Percentiles rank a stretch among this genome's conserved stretches.
Conservation (phyloP, 2,329 filamentous ascomycete genomes). For the Epicoccum nigrum region DNA sequence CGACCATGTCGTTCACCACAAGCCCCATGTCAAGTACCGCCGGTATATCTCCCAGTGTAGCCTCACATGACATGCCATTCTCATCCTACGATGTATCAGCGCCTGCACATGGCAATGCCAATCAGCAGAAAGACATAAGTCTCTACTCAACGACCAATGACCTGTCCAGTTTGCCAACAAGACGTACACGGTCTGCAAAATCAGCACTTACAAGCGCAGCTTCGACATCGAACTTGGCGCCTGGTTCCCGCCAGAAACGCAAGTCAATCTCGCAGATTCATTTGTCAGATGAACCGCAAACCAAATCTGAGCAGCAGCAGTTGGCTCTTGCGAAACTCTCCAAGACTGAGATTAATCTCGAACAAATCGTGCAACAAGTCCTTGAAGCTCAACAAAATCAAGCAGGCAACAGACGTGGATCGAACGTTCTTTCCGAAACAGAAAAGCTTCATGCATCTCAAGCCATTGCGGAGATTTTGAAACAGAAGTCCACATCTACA, state of each 20-base stretch:
- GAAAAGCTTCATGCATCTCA: conserved; percentile 26
- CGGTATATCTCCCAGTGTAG: background rate
- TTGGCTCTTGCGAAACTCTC: conserved; percentile 30
- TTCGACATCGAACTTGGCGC: background rate
- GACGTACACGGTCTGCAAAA: background rate
- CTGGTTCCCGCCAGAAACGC: too few species aligned
- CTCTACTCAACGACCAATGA: background rate
- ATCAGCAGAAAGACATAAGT: too few species aligned
- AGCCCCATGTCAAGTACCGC: background rate
- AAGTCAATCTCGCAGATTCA: background rate
- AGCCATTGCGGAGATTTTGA: conserved; percentile 35
- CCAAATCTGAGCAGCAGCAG: conserved; percentile 41
- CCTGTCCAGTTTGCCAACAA: background rate
- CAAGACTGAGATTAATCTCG: conserved; percentile 23
- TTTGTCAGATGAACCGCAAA: conserved; percentile 27
- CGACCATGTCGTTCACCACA: background rate
- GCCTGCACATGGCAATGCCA: background rate
- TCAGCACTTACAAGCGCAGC: background rate
- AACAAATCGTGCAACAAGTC: conserved; percentile 15
- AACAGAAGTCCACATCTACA: conserved; percentile 21
- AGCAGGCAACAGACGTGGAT: too few species aligned
- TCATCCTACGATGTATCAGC: background rate
- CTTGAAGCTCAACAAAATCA: background rate
- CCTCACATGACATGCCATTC: background rate
- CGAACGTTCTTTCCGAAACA: background rate